phyloP scores from a whole-genome alignment of 495 filamentous ascomycete genomes.

The Usnea hakonensis region DNA sequence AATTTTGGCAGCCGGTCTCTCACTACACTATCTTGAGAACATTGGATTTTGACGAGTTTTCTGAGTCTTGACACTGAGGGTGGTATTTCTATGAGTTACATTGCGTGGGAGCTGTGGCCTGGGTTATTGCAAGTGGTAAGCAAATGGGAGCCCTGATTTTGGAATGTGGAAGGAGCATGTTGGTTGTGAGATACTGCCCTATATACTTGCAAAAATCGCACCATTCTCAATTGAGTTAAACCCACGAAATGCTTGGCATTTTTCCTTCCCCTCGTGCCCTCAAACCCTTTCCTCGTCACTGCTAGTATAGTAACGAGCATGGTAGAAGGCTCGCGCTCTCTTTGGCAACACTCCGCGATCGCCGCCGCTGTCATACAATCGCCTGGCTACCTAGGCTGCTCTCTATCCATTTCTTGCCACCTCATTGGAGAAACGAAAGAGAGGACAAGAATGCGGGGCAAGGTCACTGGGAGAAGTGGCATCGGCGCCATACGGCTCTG shows the following conservation, averaged over 20 bases:
- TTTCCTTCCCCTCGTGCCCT: not conserved
- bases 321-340: not conserved
- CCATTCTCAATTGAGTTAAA: not conserved
- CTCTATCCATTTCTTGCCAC: not conserved
- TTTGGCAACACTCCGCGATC: not conserved
- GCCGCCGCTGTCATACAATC: not conserved
- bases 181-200: too few relatives aligned
- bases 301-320: not conserved
- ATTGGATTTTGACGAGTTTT: too few relatives aligned
- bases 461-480: not conserved
- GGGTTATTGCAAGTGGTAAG: too few relatives aligned
- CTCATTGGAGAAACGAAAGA: not conserved
- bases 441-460: not conserved
- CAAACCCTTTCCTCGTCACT: not conserved
- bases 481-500: not conserved
- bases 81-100: too few relatives aligned
- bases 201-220: too few relatives aligned
- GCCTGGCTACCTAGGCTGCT: not conserved
- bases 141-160: too few relatives aligned
- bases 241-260: not conserved
- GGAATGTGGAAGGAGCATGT: too few relatives aligned
- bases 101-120: too few relatives aligned
- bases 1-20: too few relatives aligned
- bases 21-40: too few relatives aligned
- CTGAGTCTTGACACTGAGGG: too few relatives aligned